A percentile compares a stretch with the other conserved stretches of the same genome.
phyloP scores from a whole-genome alignment of 1,284 basidiomycete genomes.

The Cutaneotrichosporon dermatis region DNA sequence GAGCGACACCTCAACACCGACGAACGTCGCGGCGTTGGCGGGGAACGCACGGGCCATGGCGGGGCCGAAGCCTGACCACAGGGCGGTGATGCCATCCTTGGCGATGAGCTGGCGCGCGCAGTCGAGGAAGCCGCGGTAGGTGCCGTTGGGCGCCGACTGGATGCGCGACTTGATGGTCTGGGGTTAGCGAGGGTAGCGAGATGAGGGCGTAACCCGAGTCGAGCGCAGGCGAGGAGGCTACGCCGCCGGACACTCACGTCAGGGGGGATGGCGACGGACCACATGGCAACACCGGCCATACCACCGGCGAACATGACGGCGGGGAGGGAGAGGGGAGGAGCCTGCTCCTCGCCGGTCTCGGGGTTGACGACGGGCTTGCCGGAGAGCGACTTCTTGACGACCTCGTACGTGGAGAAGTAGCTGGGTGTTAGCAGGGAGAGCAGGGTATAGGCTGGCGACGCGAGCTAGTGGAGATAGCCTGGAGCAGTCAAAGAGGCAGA shows the following conservation, averaged over 20 bases:
- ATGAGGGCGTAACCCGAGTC: too few relatives aligned
- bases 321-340: constrained; percentile 77
- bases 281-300: constrained; percentile 95
- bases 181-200: neutral
- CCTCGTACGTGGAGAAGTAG: constrained; percentile 96
- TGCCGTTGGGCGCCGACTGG: constrained; percentile 94
- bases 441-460: too few relatives aligned
- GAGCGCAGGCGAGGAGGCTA: too few relatives aligned
- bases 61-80: constrained; percentile 97
- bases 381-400: constrained; percentile 75
- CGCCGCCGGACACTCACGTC: constrained; percentile 60
- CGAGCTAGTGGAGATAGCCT: too few relatives aligned
- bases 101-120: constrained; percentile 89
- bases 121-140: constrained; percentile 90
- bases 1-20: constrained; percentile 49
- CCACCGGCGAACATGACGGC: constrained; percentile 91
- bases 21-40: constrained; percentile 54
- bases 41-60: constrained; percentile 79
- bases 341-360: constrained; percentile 57
- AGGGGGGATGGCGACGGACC: constrained; percentile 89
- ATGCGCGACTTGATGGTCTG: constrained; percentile 93
- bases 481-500: too few relatives aligned
- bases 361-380: constrained; percentile 27
- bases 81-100: constrained; percentile 77
- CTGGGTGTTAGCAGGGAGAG: constrained; percentile 48